Conservation (phyloP, 1,284 basidiomycete species). For the Trametes hirsuta region DNA sequence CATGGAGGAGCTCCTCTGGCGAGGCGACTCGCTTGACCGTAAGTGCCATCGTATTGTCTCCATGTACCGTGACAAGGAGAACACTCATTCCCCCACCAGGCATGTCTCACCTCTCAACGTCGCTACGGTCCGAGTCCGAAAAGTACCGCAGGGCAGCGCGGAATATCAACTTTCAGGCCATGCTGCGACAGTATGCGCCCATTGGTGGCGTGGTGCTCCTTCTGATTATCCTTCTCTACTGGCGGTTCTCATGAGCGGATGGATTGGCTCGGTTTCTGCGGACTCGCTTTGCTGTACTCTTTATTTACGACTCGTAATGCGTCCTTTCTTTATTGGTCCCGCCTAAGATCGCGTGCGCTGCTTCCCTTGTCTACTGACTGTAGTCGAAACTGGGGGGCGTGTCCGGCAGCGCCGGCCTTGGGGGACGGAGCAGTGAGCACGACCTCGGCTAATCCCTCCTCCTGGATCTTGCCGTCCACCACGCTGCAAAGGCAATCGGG, state of each 20-base stretch:
- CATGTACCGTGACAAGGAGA: not conserved
- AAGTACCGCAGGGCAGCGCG: conserved; percentile 96
- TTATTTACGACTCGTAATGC: conserved; percentile 19
- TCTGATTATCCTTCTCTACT: conserved; percentile 88
- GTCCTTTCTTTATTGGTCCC: not conserved
- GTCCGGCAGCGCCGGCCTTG: not conserved
- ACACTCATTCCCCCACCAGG: conserved; percentile 47
- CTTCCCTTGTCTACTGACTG: not conserved
- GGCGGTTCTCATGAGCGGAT: conserved; percentile 72
- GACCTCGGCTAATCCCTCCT: conserved; percentile 17
- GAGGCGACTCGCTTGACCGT: conserved; percentile 96
- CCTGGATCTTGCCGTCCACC: conserved; percentile 32
- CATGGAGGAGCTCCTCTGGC: conserved; percentile 99
- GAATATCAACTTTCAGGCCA: conserved; percentile 93
- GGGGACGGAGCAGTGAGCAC: conserved; percentile 6
- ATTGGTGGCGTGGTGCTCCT: conserved; percentile 81
- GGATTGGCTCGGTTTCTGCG: not conserved
- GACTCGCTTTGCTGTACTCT: conserved; percentile 16
- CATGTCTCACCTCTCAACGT: conserved; percentile 98
- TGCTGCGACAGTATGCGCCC: conserved; percentile 96
- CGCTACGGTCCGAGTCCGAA: conserved; percentile 95
- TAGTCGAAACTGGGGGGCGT: too few relatives aligned
- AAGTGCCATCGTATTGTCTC: conserved; percentile 34
- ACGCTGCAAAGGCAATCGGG: conserved; percentile 26
- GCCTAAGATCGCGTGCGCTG: not conserved